phyloP scores from a whole-genome alignment of 83 land plant genomes.

The Thuja plicata region DNA sequence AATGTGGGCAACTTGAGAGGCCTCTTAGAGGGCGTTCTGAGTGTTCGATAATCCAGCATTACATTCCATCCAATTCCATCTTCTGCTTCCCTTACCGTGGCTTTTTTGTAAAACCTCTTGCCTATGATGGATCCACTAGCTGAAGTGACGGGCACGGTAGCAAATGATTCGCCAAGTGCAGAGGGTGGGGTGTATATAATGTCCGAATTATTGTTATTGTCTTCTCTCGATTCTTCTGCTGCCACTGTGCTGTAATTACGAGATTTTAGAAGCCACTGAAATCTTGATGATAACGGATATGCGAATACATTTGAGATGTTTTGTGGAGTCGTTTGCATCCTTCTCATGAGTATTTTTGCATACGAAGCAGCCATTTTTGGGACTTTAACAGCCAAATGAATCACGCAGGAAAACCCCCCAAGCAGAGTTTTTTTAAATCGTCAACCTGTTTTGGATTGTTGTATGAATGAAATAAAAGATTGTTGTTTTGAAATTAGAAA shows the following conservation, averaged over 20 bases:
- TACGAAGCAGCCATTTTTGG: background rate
- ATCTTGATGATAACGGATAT: background rate
- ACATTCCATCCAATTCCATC: conserved; percentile 85
- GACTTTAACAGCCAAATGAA: no score
- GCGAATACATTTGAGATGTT: background rate
- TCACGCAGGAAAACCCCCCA: background rate
- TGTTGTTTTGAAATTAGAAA: no score
- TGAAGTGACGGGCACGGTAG: conserved; percentile 64
- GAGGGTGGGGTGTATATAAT: background rate
- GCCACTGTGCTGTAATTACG: background rate
- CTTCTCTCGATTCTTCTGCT: background rate
- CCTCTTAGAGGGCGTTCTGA: conserved; percentile 86
- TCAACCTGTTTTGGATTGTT: background rate
- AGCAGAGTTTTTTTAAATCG: background rate
- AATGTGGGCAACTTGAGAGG: conserved; percentile 74
- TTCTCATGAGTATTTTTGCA: background rate
- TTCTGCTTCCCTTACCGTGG: conserved; percentile 64
- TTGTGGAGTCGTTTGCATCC: background rate
- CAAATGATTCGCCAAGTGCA: background rate
- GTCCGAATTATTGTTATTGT: background rate
- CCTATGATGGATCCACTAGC: conserved; percentile 78
- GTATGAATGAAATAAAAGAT: no score
- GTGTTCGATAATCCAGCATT: conserved; percentile 87
- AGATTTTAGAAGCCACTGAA: background rate
- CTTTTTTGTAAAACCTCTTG: conserved; percentile 80